Evolutionary conservation across 805 yeast species (phyloP), one percentile per base, ranked within the genome.

Genomic region (Komagataella phaffii): DNA sequence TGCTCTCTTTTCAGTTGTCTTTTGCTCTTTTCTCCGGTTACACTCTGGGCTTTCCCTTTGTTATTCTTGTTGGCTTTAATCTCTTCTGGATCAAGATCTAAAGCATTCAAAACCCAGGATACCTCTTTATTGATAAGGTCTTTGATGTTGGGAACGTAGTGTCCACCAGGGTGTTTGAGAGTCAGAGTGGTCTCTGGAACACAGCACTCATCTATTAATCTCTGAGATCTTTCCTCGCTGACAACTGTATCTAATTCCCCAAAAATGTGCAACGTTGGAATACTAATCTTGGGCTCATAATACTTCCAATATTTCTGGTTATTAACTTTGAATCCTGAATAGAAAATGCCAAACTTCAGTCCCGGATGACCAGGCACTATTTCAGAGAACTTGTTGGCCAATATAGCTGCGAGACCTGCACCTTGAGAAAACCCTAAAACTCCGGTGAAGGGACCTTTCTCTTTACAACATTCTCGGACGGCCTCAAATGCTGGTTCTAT

Each of bases 381-480:
- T 21, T 74, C 73, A 19, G 76, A 71, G 55, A 84, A 80, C 45
- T 75, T 73, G 57, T 80, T 79, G 47, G 86, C 72, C 30, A 89
- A 63, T 23, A 87, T 72, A 1, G 91, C 86, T 1, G 88, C 83
- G 43, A 91, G 68, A 1, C 93, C 95, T 6, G 97, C 95, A 55
- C 99, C 99, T 65, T 93, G 98, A 8, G 95, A 84, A 64, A 91
- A 91, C 1, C 97, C 98, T 47, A 93, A 67, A 18, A 91, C 68
- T 5, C 98, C 99, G 19, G 83, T 85, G 57, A 88, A 86, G 1
- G 97, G 97, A 1, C 88, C 88, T 47, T 86, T 79, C 50, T 74
- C 72, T 24, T 74, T 69, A 70, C 70, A 46, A 73, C 77, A 49
- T 68, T 60, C 17, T 63, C 59, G 67, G n/a, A 85, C 64, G 7